Evolutionary conservation across 345 rosid genomes (phyloP).

Genomic region (Sonneratia caseolaris): DNA sequence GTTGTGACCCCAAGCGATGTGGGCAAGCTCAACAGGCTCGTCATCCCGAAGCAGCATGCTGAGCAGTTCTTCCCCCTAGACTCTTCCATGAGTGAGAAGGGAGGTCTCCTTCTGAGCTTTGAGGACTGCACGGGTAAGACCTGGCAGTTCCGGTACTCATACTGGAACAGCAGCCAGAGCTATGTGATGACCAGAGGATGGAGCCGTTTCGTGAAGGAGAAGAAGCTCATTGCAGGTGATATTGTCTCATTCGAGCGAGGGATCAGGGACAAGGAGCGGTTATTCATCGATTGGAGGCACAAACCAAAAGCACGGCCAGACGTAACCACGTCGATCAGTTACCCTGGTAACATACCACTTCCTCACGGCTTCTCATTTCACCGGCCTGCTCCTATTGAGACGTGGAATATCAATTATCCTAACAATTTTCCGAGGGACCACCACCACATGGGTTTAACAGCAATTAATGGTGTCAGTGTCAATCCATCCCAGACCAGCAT

Average conservation of each 20-base stretch:
- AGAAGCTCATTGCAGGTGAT: conserved; percentile 84
- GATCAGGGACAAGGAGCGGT: conserved; percentile 42
- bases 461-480: background rate
- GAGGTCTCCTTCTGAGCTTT: conserved; percentile 55
- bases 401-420: background rate
- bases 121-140: conserved; percentile 63
- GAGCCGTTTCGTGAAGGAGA: conserved; percentile 93
- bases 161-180: conserved; percentile 94
- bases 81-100: conserved; percentile 59
- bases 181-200: conserved; percentile 94
- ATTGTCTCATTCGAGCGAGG: conserved; percentile 77
- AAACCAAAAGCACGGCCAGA: conserved; percentile 40
- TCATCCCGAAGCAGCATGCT: conserved; percentile 52
- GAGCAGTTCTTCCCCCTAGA: conserved; percentile 76
- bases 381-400: conserved; percentile 29
- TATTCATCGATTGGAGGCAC: conserved; percentile 82
- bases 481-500: background rate
- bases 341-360: conserved; percentile 4
- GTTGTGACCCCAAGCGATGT: conserved; percentile 58
- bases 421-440: background rate
- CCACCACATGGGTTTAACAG: background rate
- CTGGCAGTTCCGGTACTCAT: conserved; percentile 85
- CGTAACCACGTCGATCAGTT: conserved; percentile 1
- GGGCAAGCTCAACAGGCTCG: conserved; percentile 50
- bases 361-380: conserved; percentile 20